Base-by-base conservation (phyloP, 495 filamentous ascomycete species). In the Cladorrhinum samala region DNA sequence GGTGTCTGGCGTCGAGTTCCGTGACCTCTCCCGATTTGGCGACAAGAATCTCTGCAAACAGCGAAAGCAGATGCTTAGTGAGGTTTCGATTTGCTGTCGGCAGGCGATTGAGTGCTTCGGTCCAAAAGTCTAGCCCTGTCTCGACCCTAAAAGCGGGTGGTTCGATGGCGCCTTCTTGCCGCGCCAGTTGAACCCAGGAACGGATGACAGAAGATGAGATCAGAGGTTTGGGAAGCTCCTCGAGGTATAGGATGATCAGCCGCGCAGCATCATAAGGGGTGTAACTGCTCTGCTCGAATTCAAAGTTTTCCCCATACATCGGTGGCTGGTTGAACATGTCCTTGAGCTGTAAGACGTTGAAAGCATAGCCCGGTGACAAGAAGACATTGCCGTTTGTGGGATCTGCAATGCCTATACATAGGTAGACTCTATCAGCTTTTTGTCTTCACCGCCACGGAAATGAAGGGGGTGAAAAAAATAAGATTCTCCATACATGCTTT, bases 61-160 rank as follows among this genome's bases (percentile, higher is more conserved):
- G 42, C 0, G 50, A 55, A 1, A 68, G 50, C 0, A 68, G 51
- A 5, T 62, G 56, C 40, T 68, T 68, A 13, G 54, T 53, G 13
- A 68, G 46, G 33, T 62, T 68, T 7, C 65, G 58, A 25, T 49
- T 57, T 14, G 52, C 50, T 6, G 59, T 43, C 8, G 63, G 54
- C 39, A 68, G 52, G 0, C 65, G 56, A 58, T 65, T 68, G n/a
- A 68, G 54, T 5, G 63, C 65, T 27, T 68, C 65, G 9, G 57
- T 56, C 65, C 65, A 68, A 11, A 68, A 66, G 33, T 68, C 65
- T 8, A 68, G 50, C 0, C 62, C 65, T 18, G 61, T 59, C 20
- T 68, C 65, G 38, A 64, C 17, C 17, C 57, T 47, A 1, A 57
- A 48, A 13, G 55, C 58, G 0, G 56, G 52, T 3, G 54, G 63